Conservation (phyloP, 768 basidiomycete species). For the Exsudoporus frostii region DNA sequence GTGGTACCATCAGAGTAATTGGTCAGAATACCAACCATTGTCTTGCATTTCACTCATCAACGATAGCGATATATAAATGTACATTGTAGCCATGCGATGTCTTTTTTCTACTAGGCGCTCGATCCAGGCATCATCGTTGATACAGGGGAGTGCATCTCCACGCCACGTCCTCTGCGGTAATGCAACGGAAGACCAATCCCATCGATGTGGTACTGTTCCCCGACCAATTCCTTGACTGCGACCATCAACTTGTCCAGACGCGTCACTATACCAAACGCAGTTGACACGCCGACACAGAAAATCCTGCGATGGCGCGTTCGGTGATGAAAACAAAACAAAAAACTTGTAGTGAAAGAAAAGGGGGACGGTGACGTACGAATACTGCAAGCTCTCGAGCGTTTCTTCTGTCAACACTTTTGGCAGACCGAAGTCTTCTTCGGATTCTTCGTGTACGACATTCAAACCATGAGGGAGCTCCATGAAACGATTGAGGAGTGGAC, state of each 20-base stretch:
- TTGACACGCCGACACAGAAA: conserved; percentile 73
- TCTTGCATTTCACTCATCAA: no score
- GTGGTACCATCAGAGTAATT: neutral
- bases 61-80: neutral
- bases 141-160: conserved; percentile 31
- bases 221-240: conserved; percentile 81
- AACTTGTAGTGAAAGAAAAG: neutral
- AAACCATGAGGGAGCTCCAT: conserved; percentile 51
- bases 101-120: neutral
- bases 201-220: conserved; percentile 84
- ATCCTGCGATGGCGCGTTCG: conserved; percentile 35
- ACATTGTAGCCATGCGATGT: neutral
- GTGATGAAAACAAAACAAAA: neutral
- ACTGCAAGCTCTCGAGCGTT: conserved; percentile 74
- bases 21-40: no score
- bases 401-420: conserved; percentile 69
- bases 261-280: conserved; percentile 63
- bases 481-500: conserved; percentile 53
- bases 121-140: neutral
- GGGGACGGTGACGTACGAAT: conserved; percentile 53
- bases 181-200: conserved; percentile 46
- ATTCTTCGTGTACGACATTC: conserved; percentile 65
- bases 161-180: conserved; percentile 19
- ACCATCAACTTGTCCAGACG: conserved; percentile 77
- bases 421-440: conserved; percentile 72